These are phyloP conservation scores for Maudiozyma barnettii DNA, from an alignment of 805 yeast species.

Conservation along the genomic window DNA sequence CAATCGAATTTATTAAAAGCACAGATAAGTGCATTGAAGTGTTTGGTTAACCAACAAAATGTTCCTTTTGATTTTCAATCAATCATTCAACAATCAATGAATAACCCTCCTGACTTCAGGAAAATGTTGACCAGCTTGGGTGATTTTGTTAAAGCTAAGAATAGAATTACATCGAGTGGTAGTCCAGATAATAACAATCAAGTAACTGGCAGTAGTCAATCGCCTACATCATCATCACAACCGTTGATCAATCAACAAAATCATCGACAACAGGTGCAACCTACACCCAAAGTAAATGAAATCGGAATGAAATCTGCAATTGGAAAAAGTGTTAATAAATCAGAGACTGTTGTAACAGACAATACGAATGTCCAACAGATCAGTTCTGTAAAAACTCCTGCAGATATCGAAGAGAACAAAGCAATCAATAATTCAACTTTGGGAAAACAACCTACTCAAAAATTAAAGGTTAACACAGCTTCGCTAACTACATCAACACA, in stretches of 20 bases:
- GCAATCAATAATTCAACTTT: too few species aligned
- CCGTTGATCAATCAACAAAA: background rate
- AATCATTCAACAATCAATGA: slow-evolving; percentile 24
- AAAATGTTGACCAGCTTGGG: slow-evolving; percentile 23
- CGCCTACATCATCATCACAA: background rate
- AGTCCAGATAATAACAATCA: background rate
- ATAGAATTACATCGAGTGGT: background rate
- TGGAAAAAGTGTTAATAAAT: too few species aligned
- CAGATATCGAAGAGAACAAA: too few species aligned
- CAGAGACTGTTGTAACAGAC: too few species aligned
- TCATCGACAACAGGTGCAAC: background rate
- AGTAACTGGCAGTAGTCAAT: background rate
- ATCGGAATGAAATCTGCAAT: too few species aligned
- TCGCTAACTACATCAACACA: background rate
- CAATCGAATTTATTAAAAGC: slow-evolving; percentile 28
- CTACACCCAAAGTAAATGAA: too few species aligned
- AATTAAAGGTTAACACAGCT: background rate
- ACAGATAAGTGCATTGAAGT: slow-evolving; percentile 29
- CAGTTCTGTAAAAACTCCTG: too few species aligned
- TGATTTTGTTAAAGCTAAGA: slow-evolving; percentile 18
- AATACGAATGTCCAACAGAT: too few species aligned
- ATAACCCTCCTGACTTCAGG: slow-evolving; percentile 27
- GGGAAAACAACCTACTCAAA: too few species aligned
- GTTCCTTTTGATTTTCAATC: slow-evolving; percentile 23
- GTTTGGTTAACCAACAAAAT: slow-evolving; percentile 22